Evolutionary conservation across 495 filamentous ascomycete species (phyloP).

Genomic region (Oidiodendron maius): DNA sequence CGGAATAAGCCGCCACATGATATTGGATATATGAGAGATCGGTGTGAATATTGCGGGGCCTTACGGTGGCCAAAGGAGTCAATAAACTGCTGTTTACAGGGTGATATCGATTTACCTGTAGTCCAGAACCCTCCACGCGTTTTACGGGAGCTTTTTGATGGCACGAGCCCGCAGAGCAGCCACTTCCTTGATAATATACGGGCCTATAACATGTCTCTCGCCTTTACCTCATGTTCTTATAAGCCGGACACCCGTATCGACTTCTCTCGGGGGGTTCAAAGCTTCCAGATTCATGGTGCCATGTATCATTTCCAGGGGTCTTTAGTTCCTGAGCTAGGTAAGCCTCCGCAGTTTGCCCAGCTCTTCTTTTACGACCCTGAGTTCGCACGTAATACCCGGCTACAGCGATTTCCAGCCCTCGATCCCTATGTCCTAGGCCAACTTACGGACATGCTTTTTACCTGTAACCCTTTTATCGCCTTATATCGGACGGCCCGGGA

Average conservation of each 20-base stretch:
- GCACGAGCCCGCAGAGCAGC: neutral
- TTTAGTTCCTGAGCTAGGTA: neutral
- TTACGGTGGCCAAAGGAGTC: too few relatives aligned
- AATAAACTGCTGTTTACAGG: too few relatives aligned
- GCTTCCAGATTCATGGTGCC: neutral
- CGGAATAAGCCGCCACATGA: too few relatives aligned
- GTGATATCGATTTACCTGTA: too few relatives aligned
- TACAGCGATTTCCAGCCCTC: neutral
- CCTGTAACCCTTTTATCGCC: slow-evolving; percentile 8
- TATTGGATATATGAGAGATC: too few relatives aligned
- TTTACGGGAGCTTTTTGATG: too few relatives aligned
- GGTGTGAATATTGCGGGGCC: too few relatives aligned
- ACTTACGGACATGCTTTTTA: slow-evolving; percentile 2
- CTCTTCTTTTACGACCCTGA: slow-evolving; percentile 3
- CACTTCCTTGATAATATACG: neutral
- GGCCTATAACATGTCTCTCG: neutral
- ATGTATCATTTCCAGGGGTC: neutral
- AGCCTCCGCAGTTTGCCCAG: neutral
- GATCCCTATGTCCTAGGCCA: neutral
- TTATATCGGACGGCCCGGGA: slow-evolving; percentile 5
- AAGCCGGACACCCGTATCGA: neutral
- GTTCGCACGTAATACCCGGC: neutral
- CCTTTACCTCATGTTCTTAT: neutral
- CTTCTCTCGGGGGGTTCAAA: neutral
- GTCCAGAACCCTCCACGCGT: too few relatives aligned